phyloP scores from a whole-genome alignment of 2,329 filamentous ascomycete species.

The Calonectria fujianensis region DNA sequence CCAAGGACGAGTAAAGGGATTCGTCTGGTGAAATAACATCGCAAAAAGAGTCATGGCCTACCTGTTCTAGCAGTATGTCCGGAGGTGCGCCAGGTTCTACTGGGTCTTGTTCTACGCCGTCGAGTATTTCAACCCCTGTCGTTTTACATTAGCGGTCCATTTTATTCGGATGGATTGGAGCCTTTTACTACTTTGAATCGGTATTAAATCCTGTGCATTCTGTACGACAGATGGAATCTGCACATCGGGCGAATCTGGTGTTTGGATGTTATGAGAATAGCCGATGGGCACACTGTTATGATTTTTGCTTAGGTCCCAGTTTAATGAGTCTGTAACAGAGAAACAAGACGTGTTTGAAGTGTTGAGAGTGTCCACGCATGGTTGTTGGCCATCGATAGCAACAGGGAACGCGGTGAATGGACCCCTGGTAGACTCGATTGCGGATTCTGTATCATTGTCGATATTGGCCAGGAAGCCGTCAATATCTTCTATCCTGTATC shows the following conservation, averaged over 20 bases:
- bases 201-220: too few species aligned
- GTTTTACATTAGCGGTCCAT: not conserved
- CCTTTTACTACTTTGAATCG: not conserved
- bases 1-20: not conserved
- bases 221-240: too few species aligned
- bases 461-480: slow-evolving; percentile 33
- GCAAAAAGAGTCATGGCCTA: not conserved
- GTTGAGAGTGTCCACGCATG: not conserved
- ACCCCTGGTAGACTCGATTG: slow-evolving; percentile 1
- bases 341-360: not conserved
- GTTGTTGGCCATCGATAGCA: not conserved
- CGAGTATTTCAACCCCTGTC: not conserved
- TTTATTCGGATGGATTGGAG: not conserved
- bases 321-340: not conserved
- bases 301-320: too few species aligned
- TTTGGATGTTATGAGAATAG: not conserved
- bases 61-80: not conserved
- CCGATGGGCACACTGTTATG: too few species aligned
- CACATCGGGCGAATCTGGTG: not conserved
- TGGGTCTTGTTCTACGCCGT: not conserved
- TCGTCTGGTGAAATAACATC: not conserved
- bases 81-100: too few species aligned
- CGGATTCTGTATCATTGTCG: slow-evolving; percentile 32
- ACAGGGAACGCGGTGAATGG: slow-evolving; percentile 33
- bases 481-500: slow-evolving; percentile 31